These are phyloP conservation scores for Effrenium voratum DNA, from an alignment of 73 alveolate species.

Conservation along the genomic window DNA sequence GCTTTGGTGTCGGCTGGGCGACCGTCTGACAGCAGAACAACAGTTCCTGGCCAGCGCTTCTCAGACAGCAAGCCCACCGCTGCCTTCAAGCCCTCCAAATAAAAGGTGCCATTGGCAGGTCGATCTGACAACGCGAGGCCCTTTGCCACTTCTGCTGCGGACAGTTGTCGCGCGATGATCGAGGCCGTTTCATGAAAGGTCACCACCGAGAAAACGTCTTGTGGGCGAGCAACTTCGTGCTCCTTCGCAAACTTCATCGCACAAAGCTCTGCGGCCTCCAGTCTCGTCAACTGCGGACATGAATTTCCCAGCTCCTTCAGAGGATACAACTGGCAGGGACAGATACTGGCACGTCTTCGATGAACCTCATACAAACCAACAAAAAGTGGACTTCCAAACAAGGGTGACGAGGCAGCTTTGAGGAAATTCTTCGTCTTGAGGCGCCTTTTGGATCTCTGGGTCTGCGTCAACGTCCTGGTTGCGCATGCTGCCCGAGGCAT, in stretches of 20 bases:
- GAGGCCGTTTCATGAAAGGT: slow-evolving; percentile 36
- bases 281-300: slow-evolving; percentile 2
- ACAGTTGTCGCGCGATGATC: neutral
- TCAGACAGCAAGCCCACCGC: neutral
- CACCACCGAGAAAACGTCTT: slow-evolving; percentile 56
- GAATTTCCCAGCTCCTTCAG: slow-evolving; percentile 21
- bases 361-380: neutral
- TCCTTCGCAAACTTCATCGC: slow-evolving; percentile 46
- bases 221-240: slow-evolving; percentile 69
- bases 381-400: neutral
- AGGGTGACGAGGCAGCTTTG: neutral
- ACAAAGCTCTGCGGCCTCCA: slow-evolving; percentile 71
- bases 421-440: neutral
- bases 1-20: slow-evolving; percentile 90
- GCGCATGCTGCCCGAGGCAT: slow-evolving; percentile 91
- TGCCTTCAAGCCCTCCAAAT: slow-evolving; percentile 30
- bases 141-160: neutral
- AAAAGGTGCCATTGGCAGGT: slow-evolving; percentile 84
- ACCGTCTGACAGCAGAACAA: slow-evolving; percentile 64
- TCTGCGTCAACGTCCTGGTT: slow-evolving; percentile 30
- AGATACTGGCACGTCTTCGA: too few relatives aligned
- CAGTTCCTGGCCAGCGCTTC: neutral
- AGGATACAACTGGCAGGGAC: too few relatives aligned
- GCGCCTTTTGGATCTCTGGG: slow-evolving; percentile 6
- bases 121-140: slow-evolving; percentile 35